Evolutionary conservation across 345 rosid species (phyloP), one percentile per base, ranked within the genome.

Genomic region (Brassica rapa): DNA sequence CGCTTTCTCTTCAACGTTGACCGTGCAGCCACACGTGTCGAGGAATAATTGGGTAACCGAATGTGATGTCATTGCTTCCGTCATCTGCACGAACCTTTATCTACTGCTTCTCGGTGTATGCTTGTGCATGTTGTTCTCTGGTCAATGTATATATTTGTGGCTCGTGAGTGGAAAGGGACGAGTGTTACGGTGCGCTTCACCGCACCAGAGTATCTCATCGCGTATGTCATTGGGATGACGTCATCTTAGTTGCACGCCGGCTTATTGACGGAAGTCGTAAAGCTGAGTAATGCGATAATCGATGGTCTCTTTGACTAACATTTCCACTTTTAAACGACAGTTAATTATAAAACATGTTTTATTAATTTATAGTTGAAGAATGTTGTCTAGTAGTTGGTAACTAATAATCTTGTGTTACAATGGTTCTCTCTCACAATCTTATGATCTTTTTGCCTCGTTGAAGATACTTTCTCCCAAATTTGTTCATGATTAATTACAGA

Each of bases 51-150:
- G 74, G 84, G 1, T 11, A 0, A 27, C 27, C 69, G 73, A 81
- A 12, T 67, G 55, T 81, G 80, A 67, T 72, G 81, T 81, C 81
- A 81, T 70, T 51, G 84, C 84, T 81, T 81, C 25, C 84, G 84
- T 81, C 84, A 81, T 6, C 6, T 0, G 71, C 77, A 71, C 33
- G 66, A 64, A 66, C 62, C 59, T 65, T 49, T 49, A 72, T 76
- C 80, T 19, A 10, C 3, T 76, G 37, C 35, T 70, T 70, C 55
- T 30, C 59, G 37, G 80, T 56, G 69, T 80, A 60, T 7, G 29
- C 75, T 51, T 41, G 35, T 59, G 53, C 62, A 41, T 8, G 37
- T 55, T 71, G 76, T 16, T 63, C 16, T 64, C 27, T 39, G 14
- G 49, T 19, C 51, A 21, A 39, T 39, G 3, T 19, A 2, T 4